Percentiles rank a stretch among this genome's conserved stretches.
Evolutionary conservation across 805 yeast genomes (phyloP).

Genomic region (Myxozyma vanderwaltii): DNA sequence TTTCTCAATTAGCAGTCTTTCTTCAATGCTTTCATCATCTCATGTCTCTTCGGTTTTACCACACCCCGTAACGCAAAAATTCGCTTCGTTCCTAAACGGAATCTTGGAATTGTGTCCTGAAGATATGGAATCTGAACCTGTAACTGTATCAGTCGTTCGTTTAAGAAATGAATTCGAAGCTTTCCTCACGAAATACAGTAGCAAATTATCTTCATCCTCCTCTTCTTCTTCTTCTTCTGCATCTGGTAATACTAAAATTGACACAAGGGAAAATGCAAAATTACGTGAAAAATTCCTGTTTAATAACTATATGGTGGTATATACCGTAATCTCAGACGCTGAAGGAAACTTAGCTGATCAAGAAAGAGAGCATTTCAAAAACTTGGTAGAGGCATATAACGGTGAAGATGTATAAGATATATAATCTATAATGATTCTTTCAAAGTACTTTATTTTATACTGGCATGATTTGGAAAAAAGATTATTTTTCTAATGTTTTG

Average conservation of each 20-base stretch:
- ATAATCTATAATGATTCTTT: no score
- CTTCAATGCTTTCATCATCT: conserved; percentile 14
- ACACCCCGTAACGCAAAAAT: conserved; percentile 73
- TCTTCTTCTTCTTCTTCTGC: conserved; percentile 34
- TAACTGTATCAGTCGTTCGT: conserved; percentile 66
- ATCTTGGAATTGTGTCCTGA: conserved; percentile 57
- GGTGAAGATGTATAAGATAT: no score
- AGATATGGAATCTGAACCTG: conserved; percentile 61
- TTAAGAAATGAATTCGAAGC: conserved; percentile 80
- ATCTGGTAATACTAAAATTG: background rate
- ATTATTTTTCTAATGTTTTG: no score
- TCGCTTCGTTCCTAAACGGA: conserved; percentile 71
- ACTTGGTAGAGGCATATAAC: conserved; percentile 50
- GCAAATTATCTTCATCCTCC: conserved; percentile 34
- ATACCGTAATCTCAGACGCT: conserved; percentile 55
- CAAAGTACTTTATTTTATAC: no score
- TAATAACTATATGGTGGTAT: conserved; percentile 66
- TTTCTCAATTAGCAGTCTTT: background rate
- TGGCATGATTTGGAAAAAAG: no score
- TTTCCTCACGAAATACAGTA: conserved; percentile 62
- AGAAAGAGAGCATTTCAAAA: conserved; percentile 50
- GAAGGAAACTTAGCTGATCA: conserved; percentile 49
- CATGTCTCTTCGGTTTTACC: conserved; percentile 47
- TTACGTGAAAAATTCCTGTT: conserved; percentile 66
- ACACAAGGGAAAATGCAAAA: conserved; percentile 43